phyloP scores from a whole-genome alignment of 768 basidiomycete species.

The Gymnopilus dilepis region DNA sequence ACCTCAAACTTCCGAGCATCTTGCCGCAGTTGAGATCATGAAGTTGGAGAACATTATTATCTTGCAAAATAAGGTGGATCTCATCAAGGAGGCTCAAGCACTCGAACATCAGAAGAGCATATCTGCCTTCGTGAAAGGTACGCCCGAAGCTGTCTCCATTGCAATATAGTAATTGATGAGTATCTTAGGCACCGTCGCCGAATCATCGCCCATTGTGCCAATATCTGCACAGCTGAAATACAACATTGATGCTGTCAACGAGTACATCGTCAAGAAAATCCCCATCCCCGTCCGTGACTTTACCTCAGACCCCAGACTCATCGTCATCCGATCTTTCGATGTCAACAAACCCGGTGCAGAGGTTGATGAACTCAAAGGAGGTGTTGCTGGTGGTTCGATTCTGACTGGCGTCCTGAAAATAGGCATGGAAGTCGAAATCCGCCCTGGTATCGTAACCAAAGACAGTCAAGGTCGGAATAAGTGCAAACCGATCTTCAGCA shows the following conservation, averaged over 20 bases:
- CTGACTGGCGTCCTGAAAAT: slow-evolving; percentile 89
- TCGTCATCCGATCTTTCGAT: slow-evolving; percentile 99
- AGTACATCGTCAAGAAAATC: slow-evolving; percentile 96
- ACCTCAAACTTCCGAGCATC: slow-evolving; percentile 97
- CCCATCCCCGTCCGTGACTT: slow-evolving; percentile 96
- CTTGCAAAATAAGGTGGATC: slow-evolving; percentile 97
- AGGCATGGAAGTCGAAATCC: slow-evolving; percentile 94
- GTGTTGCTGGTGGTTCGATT: slow-evolving; percentile 97
- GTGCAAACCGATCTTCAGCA: slow-evolving; percentile 93
- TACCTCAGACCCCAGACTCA: slow-evolving; percentile 87
- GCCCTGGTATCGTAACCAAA: slow-evolving; percentile 96
- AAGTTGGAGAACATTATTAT: slow-evolving; percentile 98
- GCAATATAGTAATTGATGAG: not conserved
- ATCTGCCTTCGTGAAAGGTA: slow-evolving; percentile 92
- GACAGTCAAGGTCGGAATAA: slow-evolving; percentile 87
- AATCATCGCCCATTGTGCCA: slow-evolving; percentile 96
- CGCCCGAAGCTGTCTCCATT: slow-evolving; percentile 13
- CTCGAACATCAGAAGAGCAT: slow-evolving; percentile 97
- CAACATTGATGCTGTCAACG: slow-evolving; percentile 99
- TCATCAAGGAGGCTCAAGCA: slow-evolving; percentile 94
- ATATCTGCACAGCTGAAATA: slow-evolving; percentile 99
- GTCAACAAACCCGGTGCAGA: slow-evolving; percentile 99
- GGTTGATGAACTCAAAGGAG: slow-evolving; percentile 96
- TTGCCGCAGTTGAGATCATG: slow-evolving; percentile 99
- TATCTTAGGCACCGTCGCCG: slow-evolving; percentile 87